Evolutionary conservation across 2,329 filamentous ascomycete species (phyloP).

Genomic region (Juglanconis sp.): DNA sequence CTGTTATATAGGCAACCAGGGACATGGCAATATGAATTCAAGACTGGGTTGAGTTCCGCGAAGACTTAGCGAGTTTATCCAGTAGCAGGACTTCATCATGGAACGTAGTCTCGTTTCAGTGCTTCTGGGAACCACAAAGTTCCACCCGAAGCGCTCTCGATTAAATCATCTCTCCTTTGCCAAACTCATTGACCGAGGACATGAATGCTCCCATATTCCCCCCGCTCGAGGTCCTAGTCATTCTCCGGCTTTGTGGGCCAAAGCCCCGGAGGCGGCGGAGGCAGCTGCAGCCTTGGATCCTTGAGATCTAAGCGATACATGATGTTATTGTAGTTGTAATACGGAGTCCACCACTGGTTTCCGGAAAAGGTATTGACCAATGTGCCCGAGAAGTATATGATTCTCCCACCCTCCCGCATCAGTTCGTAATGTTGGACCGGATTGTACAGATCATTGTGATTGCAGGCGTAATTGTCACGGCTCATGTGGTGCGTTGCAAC

Average conservation of each 20-base stretch:
- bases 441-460: slow-evolving; percentile 17
- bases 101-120: too few species aligned
- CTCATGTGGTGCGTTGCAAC: slow-evolving; percentile 17
- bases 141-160: too few species aligned
- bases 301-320: slow-evolving; percentile 17
- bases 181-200: too few species aligned
- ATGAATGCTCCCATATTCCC: too few species aligned
- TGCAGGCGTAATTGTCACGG: slow-evolving; percentile 3
- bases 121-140: too few species aligned
- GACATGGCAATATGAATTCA: too few species aligned
- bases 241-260: slow-evolving; percentile 10
- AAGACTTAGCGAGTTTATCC: too few species aligned
- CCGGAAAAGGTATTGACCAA: slow-evolving; percentile 17
- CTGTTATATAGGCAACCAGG: too few species aligned
- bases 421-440: slow-evolving; percentile 17
- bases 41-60: too few species aligned
- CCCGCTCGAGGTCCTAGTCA: too few species aligned
- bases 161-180: too few species aligned
- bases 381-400: slow-evolving; percentile 16
- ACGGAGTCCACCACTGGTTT: slow-evolving; percentile 12
- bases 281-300: slow-evolving; percentile 7
- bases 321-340: slow-evolving; percentile 19
- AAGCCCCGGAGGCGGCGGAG: neutral
- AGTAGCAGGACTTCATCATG: too few species aligned
- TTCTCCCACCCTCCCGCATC: slow-evolving; percentile 10